A percentile compares a stretch with the other conserved stretches of the same genome.
phyloP scores from a whole-genome alignment of 2,329 filamentous ascomycete species.

The Trichophyton verrucosum region DNA sequence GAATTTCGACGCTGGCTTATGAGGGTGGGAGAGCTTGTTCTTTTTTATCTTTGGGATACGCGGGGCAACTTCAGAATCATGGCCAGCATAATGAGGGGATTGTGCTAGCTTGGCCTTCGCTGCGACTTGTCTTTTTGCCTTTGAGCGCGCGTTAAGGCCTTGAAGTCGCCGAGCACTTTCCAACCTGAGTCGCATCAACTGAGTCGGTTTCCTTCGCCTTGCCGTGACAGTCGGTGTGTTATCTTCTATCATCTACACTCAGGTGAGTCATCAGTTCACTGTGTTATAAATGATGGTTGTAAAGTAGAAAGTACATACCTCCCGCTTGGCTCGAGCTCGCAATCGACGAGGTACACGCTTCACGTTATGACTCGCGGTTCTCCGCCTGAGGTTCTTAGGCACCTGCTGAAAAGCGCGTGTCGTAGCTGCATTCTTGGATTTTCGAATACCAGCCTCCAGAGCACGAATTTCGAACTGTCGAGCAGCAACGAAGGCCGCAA shows the following conservation, averaged over 20 bases:
- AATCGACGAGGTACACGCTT: slow-evolving; percentile 75
- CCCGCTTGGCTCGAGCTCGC: slow-evolving; percentile 52
- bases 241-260: slow-evolving; percentile 64
- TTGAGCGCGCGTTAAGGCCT: slow-evolving; percentile 41
- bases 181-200: slow-evolving; percentile 43
- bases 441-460: slow-evolving; percentile 68
- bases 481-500: slow-evolving; percentile 70
- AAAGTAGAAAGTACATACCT: slow-evolving; percentile 30
- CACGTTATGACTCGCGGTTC: slow-evolving; percentile 90
- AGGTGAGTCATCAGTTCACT: slow-evolving; percentile 5
- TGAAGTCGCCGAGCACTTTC: slow-evolving; percentile 64
- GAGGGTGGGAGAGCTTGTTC: slow-evolving; percentile 54
- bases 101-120: slow-evolving; percentile 27
- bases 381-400: slow-evolving; percentile 66
- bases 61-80: slow-evolving; percentile 25
- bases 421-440: slow-evolving; percentile 51
- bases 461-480: slow-evolving; percentile 83
- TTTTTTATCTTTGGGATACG: slow-evolving; percentile 55
- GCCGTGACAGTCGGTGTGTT: slow-evolving; percentile 73
- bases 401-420: slow-evolving; percentile 83
- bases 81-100: slow-evolving; percentile 12
- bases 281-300: not conserved
- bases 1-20: slow-evolving; percentile 55
- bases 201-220: slow-evolving; percentile 35
- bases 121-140: slow-evolving; percentile 31